These are phyloP conservation scores for Kazachstania kunashirensis DNA, from an alignment of 805 yeast species.

Conservation along the genomic window DNA sequence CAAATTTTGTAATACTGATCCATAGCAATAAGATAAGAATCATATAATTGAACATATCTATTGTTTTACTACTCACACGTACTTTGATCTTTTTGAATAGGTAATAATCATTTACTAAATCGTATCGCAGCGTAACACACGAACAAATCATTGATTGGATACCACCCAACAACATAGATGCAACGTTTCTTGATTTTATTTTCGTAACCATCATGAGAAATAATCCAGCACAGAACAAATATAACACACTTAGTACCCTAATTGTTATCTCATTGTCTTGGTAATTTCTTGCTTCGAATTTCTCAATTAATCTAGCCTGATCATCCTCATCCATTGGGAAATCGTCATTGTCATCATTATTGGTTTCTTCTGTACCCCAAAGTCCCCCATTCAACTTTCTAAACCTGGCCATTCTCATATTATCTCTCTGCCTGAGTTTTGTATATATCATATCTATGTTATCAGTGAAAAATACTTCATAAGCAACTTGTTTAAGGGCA, in stretches of 20 bases:
- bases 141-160: constrained; percentile 22
- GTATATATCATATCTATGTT: no score
- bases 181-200: constrained; percentile 4
- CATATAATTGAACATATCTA: constrained; percentile 16
- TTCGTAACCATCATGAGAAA: constrained; percentile 18
- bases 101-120: constrained; percentile 16
- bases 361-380: constrained; percentile 3
- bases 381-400: constrained; percentile 13
- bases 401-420: constrained; percentile 25
- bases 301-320: constrained; percentile 25
- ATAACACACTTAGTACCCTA: constrained; percentile 14
- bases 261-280: constrained; percentile 13
- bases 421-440: no score
- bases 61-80: constrained; percentile 11
- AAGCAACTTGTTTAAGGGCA: no score
- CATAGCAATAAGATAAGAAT: constrained; percentile 21
- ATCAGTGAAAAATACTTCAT: no score
- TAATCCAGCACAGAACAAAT: constrained; percentile 17
- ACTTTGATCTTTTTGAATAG: constrained; percentile 11
- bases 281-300: constrained; percentile 17
- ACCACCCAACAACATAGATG: constrained; percentile 10
- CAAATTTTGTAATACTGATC: constrained; percentile 17
- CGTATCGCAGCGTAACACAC: constrained; percentile 20
- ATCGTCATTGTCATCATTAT: constrained; percentile 8
- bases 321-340: constrained; percentile 26